These are phyloP conservation scores for Picea glauca DNA, from an alignment of 75 land plant species.

Conservation along the genomic window DNA sequence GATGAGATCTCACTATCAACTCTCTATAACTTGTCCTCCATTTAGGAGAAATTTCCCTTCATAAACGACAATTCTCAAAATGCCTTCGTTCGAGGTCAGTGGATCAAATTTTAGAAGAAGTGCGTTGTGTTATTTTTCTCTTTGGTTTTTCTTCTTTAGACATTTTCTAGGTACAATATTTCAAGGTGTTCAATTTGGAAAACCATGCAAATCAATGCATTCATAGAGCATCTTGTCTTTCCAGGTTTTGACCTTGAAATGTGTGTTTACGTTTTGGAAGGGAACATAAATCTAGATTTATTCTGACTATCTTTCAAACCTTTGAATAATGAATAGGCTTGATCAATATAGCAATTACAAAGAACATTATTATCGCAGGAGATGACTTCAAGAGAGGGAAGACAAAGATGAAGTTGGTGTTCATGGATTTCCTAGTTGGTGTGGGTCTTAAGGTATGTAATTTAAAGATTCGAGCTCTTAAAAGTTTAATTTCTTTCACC, in stretches of 20 bases:
- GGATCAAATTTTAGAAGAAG: neutral
- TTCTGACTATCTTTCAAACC: neutral
- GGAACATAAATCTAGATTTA: neutral
- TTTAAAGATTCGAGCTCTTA: neutral
- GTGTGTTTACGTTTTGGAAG: neutral
- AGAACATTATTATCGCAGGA: slow-evolving; percentile 33
- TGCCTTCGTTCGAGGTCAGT: slow-evolving; percentile 45
- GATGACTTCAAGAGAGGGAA: slow-evolving; percentile 53
- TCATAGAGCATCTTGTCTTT: neutral
- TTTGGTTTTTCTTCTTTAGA: too few relatives aligned
- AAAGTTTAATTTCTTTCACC: too few relatives aligned
- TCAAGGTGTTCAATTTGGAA: too few relatives aligned
- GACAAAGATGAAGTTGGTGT: slow-evolving; percentile 49
- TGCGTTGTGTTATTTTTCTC: neutral
- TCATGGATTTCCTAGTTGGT: slow-evolving; percentile 51
- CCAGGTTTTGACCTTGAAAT: neutral
- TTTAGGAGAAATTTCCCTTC: slow-evolving; percentile 42
- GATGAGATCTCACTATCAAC: slow-evolving; percentile 49
- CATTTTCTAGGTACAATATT: neutral
- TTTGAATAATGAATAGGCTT: slow-evolving; percentile 17
- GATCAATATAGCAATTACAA: slow-evolving; percentile 29
- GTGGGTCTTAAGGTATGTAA: slow-evolving; percentile 42
- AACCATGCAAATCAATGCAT: too few relatives aligned
- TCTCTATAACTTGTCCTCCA: slow-evolving; percentile 38
- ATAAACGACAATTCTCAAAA: slow-evolving; percentile 55